A percentile compares a stretch with the other conserved stretches of the same genome.
phyloP scores from a whole-genome alignment of 768 basidiomycete species.

The Collybiopsis luxurians region DNA sequence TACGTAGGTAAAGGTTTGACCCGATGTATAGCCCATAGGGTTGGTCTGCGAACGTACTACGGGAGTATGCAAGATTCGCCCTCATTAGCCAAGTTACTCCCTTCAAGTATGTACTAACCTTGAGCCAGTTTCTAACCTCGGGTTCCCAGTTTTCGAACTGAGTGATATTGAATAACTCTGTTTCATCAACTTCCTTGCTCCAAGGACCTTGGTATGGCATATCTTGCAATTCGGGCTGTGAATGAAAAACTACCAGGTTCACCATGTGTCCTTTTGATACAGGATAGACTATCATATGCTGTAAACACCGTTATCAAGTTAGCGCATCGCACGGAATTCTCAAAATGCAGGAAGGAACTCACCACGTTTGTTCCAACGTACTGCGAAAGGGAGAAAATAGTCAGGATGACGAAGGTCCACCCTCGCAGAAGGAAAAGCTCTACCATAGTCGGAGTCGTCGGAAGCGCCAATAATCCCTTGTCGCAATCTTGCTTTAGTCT shows the following conservation, averaged over 20 bases:
- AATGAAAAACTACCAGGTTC: constrained; percentile 36
- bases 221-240: constrained; percentile 27
- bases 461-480: neutral
- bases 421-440: neutral
- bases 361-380: constrained; percentile 15
- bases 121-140: constrained; percentile 31
- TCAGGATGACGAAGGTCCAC: neutral
- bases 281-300: constrained; percentile 41
- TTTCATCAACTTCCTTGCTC: constrained; percentile 26
- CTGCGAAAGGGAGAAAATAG: constrained; percentile 6
- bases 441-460: constrained; percentile 2
- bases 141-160: constrained; percentile 35
- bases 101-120: constrained; percentile 26
- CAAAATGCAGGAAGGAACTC: neutral
- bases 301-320: neutral
- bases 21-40: constrained; percentile 29
- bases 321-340: neutral
- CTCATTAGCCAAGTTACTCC: no score
- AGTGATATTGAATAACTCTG: constrained; percentile 24
- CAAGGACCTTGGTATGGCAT: constrained; percentile 24
- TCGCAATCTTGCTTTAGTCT: constrained; percentile 13
- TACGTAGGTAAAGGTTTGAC: constrained; percentile 26
- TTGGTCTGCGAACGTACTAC: constrained; percentile 23
- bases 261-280: constrained; percentile 36
- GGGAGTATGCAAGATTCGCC: no score